Evolutionary conservation across 768 basidiomycete genomes (phyloP), one percentile per base, ranked within the genome.

Genomic region (Flagelloscypha sp.): DNA sequence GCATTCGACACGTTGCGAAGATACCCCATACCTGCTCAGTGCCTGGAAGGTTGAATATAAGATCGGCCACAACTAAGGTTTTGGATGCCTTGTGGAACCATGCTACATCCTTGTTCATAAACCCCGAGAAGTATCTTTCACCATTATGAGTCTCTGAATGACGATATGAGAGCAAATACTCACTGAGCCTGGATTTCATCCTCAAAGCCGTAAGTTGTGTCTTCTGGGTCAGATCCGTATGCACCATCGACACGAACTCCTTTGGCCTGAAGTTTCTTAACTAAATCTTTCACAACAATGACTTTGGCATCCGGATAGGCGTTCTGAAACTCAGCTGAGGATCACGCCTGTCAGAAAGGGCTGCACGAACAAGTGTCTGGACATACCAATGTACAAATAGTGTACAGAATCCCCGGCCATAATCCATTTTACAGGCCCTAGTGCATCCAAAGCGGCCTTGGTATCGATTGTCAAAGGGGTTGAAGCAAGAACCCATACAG

Each of bases 1-100:
- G n/a, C n/a, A n/a, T n/a, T n/a, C n/a, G n/a, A n/a, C n/a, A n/a
- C n/a, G n/a, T n/a, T n/a, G n/a, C n/a, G n/a, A n/a, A n/a, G n/a
- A n/a, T n/a, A n/a, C n/a, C n/a, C n/a, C 40, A 17, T 31, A 68
- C 66, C 55, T 82, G 79, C 53, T 84, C 80, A 2, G 48, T 71
- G 1, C 70, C 61, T 1, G 81, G 79, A 7, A 83, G 57, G 55
- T 82, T 82, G 59, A 78, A 71, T 1, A 83, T 49, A 25, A 84
- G 54, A 50, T 84, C 81, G n/a, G 78, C 82, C 46, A 74, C 63
- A 32, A 84, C 59, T 24, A 83, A 54, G 0, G 74, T 72, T 46
- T 66, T 73, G 21, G 69, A 71, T 0, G 68, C 57, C 5, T 57
- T 52, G 44, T 84, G 81, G 37, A 72, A 65, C 52, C 79, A 79